A percentile compares a stretch with the other conserved stretches of the same genome.
These are phyloP conservation scores for Lepidium sativum DNA, from an alignment of 345 rosid species.

Conservation along the genomic window DNA sequence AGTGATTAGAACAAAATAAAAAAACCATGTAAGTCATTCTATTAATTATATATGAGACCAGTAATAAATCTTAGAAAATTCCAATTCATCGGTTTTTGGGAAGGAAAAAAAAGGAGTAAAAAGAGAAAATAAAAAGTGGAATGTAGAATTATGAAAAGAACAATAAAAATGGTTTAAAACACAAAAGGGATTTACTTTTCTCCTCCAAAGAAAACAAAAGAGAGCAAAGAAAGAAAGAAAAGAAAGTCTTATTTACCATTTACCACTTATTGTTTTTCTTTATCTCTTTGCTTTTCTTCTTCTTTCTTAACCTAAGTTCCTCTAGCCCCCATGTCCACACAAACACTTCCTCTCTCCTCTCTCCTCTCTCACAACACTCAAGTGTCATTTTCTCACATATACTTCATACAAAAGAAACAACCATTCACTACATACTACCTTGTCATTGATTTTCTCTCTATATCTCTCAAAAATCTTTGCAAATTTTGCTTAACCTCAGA, in stretches of 20 bases:
- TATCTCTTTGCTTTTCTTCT: constrained; percentile 25
- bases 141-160: constrained; percentile 14
- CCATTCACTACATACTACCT: constrained; percentile 35
- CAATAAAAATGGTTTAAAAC: constrained; percentile 10
- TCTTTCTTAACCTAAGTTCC: constrained; percentile 36
- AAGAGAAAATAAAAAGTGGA: constrained; percentile 7
- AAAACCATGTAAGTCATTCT: not conserved
- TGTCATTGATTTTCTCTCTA: constrained; percentile 30
- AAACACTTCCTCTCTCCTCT: constrained; percentile 27
- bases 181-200: constrained; percentile 25
- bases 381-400: constrained; percentile 39
- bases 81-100: not conserved
- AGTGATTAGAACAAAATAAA: not conserved
- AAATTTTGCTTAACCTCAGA: constrained; percentile 32
- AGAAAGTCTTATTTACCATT: constrained; percentile 31
- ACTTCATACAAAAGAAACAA: constrained; percentile 34
- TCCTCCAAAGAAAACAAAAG: constrained; percentile 28
- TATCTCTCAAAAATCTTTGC: constrained; percentile 32
- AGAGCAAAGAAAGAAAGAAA: constrained; percentile 31
- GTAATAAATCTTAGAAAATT: not conserved
- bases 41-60: not conserved
- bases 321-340: constrained; percentile 58
- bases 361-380: constrained; percentile 30
- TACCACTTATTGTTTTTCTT: constrained; percentile 22
- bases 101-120: not conserved